Percentiles rank a stretch among this genome's conserved stretches.
Conservation (phyloP, 2,329 filamentous ascomycete species). For the Aureobasidium sp. region DNA sequence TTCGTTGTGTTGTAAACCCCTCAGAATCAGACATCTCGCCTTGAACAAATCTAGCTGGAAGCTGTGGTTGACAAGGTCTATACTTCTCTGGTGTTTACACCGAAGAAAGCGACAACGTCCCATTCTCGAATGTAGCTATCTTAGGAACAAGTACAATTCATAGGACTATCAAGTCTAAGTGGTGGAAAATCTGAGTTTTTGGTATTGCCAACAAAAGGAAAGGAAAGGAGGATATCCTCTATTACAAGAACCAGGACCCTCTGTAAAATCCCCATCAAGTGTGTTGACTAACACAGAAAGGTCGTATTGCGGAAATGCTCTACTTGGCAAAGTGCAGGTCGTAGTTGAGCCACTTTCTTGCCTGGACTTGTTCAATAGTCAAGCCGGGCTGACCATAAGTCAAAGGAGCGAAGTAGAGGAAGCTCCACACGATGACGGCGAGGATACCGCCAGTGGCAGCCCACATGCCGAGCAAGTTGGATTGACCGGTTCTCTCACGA, state of each 20-base stretch:
- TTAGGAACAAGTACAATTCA: too few relatives aligned
- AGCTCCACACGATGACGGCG: slow-evolving; percentile 62
- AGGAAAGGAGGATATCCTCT: not conserved
- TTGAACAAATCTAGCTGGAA: too few relatives aligned
- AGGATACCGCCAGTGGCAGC: slow-evolving; percentile 67
- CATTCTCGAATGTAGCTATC: too few relatives aligned
- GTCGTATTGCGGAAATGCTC: not conserved
- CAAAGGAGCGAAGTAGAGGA: slow-evolving; percentile 89
- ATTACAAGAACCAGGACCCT: not conserved
- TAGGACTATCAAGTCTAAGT: not conserved
- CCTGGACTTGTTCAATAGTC: slow-evolving; percentile 66
- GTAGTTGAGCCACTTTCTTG: slow-evolving; percentile 93
- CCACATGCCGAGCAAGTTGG: slow-evolving; percentile 74
- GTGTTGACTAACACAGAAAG: not conserved
- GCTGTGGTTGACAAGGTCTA: too few relatives aligned
- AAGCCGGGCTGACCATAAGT: slow-evolving; percentile 94
- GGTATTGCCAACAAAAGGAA: not conserved
- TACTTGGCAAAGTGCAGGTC: slow-evolving; percentile 99
- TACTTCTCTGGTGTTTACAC: too few relatives aligned
- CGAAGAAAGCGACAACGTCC: too few relatives aligned
- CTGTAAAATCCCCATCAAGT: not conserved
- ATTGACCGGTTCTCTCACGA: slow-evolving; percentile 69
- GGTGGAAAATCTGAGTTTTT: not conserved
- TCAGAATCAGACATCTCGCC: too few relatives aligned
- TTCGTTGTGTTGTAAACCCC: too few relatives aligned